Conservation (phyloP, 2,329 filamentous ascomycete genomes). For the Aspergillus pseudotamarii region DNA sequence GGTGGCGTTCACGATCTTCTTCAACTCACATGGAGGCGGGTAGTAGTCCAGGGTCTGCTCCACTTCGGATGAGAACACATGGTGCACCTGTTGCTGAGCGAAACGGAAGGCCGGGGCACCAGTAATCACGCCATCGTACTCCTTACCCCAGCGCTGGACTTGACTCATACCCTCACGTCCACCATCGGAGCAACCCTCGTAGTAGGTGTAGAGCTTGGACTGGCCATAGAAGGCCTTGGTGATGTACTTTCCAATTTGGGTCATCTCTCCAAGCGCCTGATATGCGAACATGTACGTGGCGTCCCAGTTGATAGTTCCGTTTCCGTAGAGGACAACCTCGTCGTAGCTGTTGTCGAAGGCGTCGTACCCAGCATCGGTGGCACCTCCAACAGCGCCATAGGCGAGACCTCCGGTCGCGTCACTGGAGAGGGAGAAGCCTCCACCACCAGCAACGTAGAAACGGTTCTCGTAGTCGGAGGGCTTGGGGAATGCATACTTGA, state of each 20-base stretch:
- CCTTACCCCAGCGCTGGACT: slow-evolving; percentile 53
- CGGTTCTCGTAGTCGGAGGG: slow-evolving; percentile 47
- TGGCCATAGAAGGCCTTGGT: slow-evolving; percentile 46
- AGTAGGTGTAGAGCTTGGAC: slow-evolving; percentile 50
- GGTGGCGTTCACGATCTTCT: slow-evolving; percentile 53
- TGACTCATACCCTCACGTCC: slow-evolving; percentile 57
- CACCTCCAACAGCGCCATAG: slow-evolving; percentile 47
- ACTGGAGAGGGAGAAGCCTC: slow-evolving; percentile 45
- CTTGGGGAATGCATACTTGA: slow-evolving; percentile 41
- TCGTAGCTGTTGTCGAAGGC: slow-evolving; percentile 43
- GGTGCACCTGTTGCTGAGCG: slow-evolving; percentile 48
- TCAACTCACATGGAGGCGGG: slow-evolving; percentile 40
- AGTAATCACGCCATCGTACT: slow-evolving; percentile 51
- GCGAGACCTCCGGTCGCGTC: slow-evolving; percentile 44
- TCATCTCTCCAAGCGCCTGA: slow-evolving; percentile 56
- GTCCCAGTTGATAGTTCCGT: slow-evolving; percentile 49
- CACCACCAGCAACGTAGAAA: slow-evolving; percentile 51
- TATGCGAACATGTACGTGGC: slow-evolving; percentile 45
- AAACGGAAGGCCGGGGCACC: slow-evolving; percentile 53
- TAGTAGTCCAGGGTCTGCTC: slow-evolving; percentile 47
- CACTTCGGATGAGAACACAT: slow-evolving; percentile 42
- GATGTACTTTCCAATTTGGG: slow-evolving; percentile 49
- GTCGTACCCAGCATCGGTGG: slow-evolving; percentile 50
- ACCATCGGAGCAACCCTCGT: slow-evolving; percentile 59
- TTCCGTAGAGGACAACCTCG: slow-evolving; percentile 46